Conservation (phyloP, 306 rosid genomes). For the Trifolium fragiferum region DNA sequence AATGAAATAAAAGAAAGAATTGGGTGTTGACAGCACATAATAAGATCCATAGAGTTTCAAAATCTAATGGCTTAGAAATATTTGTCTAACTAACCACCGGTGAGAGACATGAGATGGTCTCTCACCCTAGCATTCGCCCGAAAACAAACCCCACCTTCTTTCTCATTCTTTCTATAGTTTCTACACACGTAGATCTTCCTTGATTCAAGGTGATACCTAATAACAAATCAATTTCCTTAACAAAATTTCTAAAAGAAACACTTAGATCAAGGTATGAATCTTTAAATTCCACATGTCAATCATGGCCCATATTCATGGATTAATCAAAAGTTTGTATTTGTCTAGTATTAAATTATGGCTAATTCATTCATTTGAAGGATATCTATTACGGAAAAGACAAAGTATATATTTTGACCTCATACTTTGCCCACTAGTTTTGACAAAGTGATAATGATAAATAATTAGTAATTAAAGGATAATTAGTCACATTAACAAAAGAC, state of each 20-base stretch:
- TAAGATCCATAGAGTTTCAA: too few species aligned
- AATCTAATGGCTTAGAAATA: too few species aligned
- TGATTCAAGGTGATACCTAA: constrained; percentile 56
- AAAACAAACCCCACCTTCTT: constrained; percentile 34
- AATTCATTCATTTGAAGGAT: constrained; percentile 30
- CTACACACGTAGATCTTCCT: constrained; percentile 41
- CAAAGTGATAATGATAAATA: constrained; percentile 24
- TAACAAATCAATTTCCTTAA: constrained; percentile 24
- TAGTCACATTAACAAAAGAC: constrained; percentile 33
- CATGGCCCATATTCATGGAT: constrained; percentile 1
- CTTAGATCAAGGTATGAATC: constrained; percentile 49
- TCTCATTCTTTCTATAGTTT: constrained; percentile 41
- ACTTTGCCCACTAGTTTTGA: constrained; percentile 49
- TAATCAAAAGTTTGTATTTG: constrained; percentile 8
- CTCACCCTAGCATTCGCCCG: too few species aligned
- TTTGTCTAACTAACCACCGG: too few species aligned
- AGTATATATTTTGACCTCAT: constrained; percentile 27
- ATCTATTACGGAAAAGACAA: constrained; percentile 28
- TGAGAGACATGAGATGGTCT: too few species aligned
- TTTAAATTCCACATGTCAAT: constrained; percentile 23
- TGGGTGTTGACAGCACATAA: too few species aligned
- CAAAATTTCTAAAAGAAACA: constrained; percentile 43
- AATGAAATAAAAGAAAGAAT: too few species aligned
- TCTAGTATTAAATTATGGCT: constrained; percentile 15
- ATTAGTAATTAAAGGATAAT: constrained; percentile 5